Evolutionary conservation across 2,329 filamentous ascomycete genomes (phyloP), one percentile per base, ranked within the genome.

Genomic region (Nannizziopsis arthrosporioides): DNA sequence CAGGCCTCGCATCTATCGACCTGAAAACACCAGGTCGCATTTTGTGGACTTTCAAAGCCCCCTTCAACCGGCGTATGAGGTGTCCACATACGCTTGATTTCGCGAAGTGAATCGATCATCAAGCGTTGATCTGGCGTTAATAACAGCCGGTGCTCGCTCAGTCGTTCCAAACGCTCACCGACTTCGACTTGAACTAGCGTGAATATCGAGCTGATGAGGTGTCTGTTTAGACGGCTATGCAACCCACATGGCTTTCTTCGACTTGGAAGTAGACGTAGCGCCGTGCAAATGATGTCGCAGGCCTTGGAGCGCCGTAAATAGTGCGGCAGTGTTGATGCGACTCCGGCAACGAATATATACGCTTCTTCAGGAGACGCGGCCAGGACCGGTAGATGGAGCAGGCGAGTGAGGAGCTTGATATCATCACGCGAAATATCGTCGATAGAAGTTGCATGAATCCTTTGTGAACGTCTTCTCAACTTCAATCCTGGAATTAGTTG

Each of bases 1-100:
- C 67, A 70, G 0, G 61, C 67, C 22, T 63, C 53, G 49, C 67
- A 70, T 7, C 51, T 43, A 42, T 65, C 62, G 15, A 45, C 49
- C 51, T 68, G 64, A 37, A 60, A 62, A 6, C 27, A 44, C 54
- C 56, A 55, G 10, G 56, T 54, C 48, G 42, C 47, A 30, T 30
- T 51, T 12, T 43, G 53, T 5, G 22, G 32, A 9, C 31, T 38
- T 32, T 6, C 47, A 18, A 48, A 48, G 15, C 27, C 27, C 10
- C 11, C 49, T 40, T 31, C 31, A 37, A 52, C 51, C n/a, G 43
- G 34, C 7, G 44, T 10, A 6, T 51, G 52, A 7, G 48, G 44
- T 31, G 58, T 54, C 66, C 65, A 68, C 52, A 68, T 57, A 0
- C 57, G 61, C 14, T 58, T 54, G 9, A 68, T 48, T 0, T 54